phyloP scores from a whole-genome alignment of 2,329 filamentous ascomycete species.

The Onygenales sp. region DNA sequence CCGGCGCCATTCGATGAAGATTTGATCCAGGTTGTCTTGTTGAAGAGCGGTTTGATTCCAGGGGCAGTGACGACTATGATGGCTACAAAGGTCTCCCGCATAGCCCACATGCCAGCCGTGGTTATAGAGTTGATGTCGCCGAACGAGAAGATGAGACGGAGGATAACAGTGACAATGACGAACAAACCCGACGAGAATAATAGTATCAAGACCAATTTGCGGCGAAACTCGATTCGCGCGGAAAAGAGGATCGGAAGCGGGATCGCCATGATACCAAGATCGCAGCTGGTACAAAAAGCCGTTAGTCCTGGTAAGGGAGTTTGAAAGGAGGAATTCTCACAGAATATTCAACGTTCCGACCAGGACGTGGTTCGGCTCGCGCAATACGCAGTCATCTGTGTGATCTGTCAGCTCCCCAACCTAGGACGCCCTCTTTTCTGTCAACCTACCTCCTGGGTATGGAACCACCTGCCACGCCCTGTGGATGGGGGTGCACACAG shows the following conservation, averaged over 20 bases:
- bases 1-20: background rate
- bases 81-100: background rate
- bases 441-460: background rate
- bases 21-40: background rate
- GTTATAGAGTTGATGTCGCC: background rate
- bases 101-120: background rate
- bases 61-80: background rate
- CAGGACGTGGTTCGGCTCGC: constrained; percentile 11
- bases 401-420: background rate
- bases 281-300: constrained; percentile 8
- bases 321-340: constrained; percentile 1
- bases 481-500: constrained; percentile 8
- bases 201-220: constrained; percentile 11
- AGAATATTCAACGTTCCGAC: constrained; percentile 13
- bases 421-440: background rate
- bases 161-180: background rate
- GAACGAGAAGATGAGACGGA: background rate
- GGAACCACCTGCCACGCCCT: constrained; percentile 15
- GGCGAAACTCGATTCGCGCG: constrained; percentile 8
- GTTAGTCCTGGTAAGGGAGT: no score
- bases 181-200: background rate
- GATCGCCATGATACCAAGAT: constrained; percentile 12
- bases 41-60: background rate
- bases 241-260: constrained; percentile 13
- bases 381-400: constrained; percentile 12